phyloP scores from a whole-genome alignment of 176 grass and related monocot genomes.

The Eragrostis nindensis region DNA sequence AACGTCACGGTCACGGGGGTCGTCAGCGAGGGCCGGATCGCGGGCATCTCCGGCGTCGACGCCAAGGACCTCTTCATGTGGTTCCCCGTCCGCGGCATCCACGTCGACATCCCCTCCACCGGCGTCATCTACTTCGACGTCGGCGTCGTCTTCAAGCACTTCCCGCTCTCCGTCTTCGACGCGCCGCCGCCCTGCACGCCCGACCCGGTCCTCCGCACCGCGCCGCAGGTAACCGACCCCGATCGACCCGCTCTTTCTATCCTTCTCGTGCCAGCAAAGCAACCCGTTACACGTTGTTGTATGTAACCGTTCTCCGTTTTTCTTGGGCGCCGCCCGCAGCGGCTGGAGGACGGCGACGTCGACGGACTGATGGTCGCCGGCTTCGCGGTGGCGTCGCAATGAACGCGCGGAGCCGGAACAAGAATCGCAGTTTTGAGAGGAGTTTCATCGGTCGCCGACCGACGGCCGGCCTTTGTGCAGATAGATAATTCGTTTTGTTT shows the following conservation, averaged over 20 bases:
- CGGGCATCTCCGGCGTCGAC: constrained; percentile 48
- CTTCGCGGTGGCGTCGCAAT: background rate
- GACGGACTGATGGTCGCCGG: background rate
- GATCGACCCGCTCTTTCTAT: background rate
- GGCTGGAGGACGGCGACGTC: background rate
- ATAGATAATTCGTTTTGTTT: constrained; percentile 53
- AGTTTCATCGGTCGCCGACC: background rate
- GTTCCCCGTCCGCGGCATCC: constrained; percentile 73
- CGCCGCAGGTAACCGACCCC: background rate
- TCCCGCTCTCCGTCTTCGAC: constrained; percentile 73
- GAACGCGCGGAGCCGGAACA: background rate
- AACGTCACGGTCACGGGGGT: constrained; percentile 59
- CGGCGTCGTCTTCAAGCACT: constrained; percentile 73
- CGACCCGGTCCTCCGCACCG: background rate
- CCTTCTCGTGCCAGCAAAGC: background rate
- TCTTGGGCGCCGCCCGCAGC: background rate
- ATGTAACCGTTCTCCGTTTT: background rate
- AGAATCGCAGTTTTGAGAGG: constrained; percentile 50
- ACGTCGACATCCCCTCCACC: constrained; percentile 60
- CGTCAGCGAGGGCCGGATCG: constrained; percentile 64
- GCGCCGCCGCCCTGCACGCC: constrained; percentile 68
- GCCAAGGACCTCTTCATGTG: constrained; percentile 86
- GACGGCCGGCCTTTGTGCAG: constrained; percentile 36
- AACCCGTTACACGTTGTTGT: no score
- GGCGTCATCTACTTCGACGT: constrained; percentile 89